phyloP scores from a whole-genome alignment of 225 moss, liverwort and hornwort genomes.

The Bryoerythrophyllum caledonicum region DNA sequence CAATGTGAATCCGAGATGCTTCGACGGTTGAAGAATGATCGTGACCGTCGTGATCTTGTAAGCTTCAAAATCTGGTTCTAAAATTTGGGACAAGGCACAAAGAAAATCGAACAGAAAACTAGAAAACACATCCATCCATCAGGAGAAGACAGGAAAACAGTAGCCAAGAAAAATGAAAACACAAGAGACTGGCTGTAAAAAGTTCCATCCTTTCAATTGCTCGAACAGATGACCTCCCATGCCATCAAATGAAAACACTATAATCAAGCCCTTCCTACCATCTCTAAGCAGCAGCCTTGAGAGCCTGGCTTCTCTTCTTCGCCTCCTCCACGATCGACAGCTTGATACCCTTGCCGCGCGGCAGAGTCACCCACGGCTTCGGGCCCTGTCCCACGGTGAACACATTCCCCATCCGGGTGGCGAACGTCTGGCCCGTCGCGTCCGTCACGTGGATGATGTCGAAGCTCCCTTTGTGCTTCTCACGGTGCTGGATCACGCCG shows the following conservation, averaged over 20 bases:
- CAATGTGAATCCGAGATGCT: too few species aligned
- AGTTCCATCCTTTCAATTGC: not conserved
- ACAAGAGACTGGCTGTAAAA: too few species aligned
- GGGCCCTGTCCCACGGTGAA: not conserved
- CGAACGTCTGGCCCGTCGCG: not conserved
- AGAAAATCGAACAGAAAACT: too few species aligned
- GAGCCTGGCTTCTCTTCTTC: not conserved
- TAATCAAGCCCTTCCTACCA: not conserved
- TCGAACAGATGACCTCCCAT: not conserved
- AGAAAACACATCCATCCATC: too few species aligned
- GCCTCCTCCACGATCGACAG: not conserved
- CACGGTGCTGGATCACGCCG: not conserved
- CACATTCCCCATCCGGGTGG: not conserved
- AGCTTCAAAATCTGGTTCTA: too few species aligned
- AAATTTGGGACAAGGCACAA: too few species aligned
- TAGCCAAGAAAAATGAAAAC: too few species aligned
- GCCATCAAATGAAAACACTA: not conserved
- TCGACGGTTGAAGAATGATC: too few species aligned
- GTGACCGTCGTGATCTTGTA: too few species aligned
- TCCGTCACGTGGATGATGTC: not conserved
- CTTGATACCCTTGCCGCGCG: conserved; percentile 2
- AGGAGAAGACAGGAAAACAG: too few species aligned
- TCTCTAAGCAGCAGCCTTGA: not conserved
- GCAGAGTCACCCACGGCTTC: not conserved
- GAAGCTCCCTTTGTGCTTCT: conserved; percentile 1